Evolutionary conservation across 768 basidiomycete genomes (phyloP).

Genomic region (Pseudohyphozyma bogoriensis): DNA sequence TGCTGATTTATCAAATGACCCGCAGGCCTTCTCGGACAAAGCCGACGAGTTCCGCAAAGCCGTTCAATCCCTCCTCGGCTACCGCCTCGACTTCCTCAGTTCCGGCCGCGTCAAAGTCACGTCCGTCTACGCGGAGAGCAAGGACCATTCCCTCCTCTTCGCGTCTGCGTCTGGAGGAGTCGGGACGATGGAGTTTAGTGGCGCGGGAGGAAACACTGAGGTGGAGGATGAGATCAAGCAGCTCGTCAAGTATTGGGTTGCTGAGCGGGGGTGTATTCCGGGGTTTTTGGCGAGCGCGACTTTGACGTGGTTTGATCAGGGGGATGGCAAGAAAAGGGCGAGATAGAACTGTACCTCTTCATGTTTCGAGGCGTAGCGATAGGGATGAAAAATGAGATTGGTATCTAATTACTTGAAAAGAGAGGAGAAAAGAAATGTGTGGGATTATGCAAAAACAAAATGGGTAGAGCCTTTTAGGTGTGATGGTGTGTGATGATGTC

Average conservation of each 20-base stretch:
- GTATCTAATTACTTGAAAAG: too few relatives aligned
- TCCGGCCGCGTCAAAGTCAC: conserved; percentile 84
- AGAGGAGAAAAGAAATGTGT: too few relatives aligned
- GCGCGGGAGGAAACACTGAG: conserved; percentile 43
- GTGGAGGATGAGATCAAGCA: conserved; percentile 50
- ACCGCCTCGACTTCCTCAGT: conserved; percentile 82
- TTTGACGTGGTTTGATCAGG: not conserved
- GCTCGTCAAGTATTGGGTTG: conserved; percentile 50
- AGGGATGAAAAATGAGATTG: too few relatives aligned
- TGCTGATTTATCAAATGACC: not conserved
- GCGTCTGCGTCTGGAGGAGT: conserved; percentile 25
- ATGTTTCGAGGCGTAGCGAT: too few relatives aligned
- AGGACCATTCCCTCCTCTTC: conserved; percentile 61
- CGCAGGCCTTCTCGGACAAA: conserved; percentile 70
- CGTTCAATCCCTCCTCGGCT: conserved; percentile 76
- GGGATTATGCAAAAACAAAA: too few relatives aligned
- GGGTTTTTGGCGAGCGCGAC: conserved; percentile 32
- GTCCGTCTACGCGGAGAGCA: conserved; percentile 62
- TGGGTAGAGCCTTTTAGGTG: too few relatives aligned
- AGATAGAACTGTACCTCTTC: too few relatives aligned
- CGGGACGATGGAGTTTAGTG: conserved; percentile 27
- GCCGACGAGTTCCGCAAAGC: conserved; percentile 84
- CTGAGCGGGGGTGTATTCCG: conserved; percentile 21
- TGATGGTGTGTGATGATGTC: too few relatives aligned
- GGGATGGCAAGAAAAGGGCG: too few relatives aligned